These are phyloP conservation scores for Exophiala xenobiotica DNA, from an alignment of 2,329 filamentous ascomycete genomes.

Conservation along the genomic window DNA sequence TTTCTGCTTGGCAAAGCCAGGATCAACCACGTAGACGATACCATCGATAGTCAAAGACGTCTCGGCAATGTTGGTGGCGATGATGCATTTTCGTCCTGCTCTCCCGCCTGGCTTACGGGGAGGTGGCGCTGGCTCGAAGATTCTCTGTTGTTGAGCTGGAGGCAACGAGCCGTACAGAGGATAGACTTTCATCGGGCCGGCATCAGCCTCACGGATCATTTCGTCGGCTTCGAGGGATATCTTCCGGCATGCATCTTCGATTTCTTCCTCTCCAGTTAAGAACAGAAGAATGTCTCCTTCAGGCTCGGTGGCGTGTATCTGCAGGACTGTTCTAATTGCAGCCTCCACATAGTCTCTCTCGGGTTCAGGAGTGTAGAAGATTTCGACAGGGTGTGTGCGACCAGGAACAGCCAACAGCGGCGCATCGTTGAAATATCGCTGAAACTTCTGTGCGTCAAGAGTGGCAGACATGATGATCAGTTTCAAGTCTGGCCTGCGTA, in stretches of 20 bases:
- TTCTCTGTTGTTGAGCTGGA: slow-evolving; percentile 87
- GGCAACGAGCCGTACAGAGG: slow-evolving; percentile 92
- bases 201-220: slow-evolving; percentile 84
- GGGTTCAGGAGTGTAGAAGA: slow-evolving; percentile 96
- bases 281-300: slow-evolving; percentile 94
- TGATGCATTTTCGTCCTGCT: slow-evolving; percentile 88
- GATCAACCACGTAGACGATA: slow-evolving; percentile 99
- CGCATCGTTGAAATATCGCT: slow-evolving; percentile 93
- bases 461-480: slow-evolving; percentile 99
- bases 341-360: slow-evolving; percentile 97
- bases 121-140: slow-evolving; percentile 84
- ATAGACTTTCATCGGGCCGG: slow-evolving; percentile 85
- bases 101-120: slow-evolving; percentile 72
- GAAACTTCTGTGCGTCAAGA: slow-evolving; percentile 95
- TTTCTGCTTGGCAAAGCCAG: slow-evolving; percentile 98
- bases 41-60: slow-evolving; percentile 97
- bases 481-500: slow-evolving; percentile 83
- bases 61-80: slow-evolving; percentile 97
- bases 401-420: slow-evolving; percentile 91
- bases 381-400: slow-evolving; percentile 93
- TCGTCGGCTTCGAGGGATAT: slow-evolving; percentile 89
- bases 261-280: slow-evolving; percentile 96
- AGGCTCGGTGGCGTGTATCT: slow-evolving; percentile 89
- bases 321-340: slow-evolving; percentile 87
- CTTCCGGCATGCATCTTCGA: slow-evolving; percentile 92